These are phyloP conservation scores for Cladosporium halotolerans DNA, from an alignment of 2,329 filamentous ascomycete genomes.

Conservation along the genomic window DNA sequence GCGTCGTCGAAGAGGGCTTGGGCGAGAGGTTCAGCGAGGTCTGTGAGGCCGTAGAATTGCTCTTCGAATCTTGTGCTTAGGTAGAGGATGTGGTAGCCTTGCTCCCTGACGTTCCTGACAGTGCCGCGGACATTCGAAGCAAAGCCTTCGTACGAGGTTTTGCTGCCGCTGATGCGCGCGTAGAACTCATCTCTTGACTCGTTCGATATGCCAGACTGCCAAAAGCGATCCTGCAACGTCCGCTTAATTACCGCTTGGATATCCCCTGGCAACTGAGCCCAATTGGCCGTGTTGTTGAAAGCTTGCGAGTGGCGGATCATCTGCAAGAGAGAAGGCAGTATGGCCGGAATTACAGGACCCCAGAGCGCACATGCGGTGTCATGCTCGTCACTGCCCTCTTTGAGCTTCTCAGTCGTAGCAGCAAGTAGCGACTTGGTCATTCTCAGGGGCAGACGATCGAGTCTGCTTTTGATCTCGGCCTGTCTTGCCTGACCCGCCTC, in stretches of 20 bases:
- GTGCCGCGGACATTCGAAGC: constrained; percentile 88
- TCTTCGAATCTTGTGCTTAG: constrained; percentile 83
- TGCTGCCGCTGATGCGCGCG: constrained; percentile 80
- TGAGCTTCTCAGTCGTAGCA: constrained; percentile 83
- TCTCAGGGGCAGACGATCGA: constrained; percentile 70
- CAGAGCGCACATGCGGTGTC: constrained; percentile 74
- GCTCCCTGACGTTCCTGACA: constrained; percentile 82
- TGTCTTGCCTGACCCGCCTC: constrained; percentile 74
- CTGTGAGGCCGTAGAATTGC: constrained; percentile 83
- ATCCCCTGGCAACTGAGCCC: constrained; percentile 68
- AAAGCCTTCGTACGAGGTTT: constrained; percentile 83
- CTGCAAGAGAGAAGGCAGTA: constrained; percentile 80
- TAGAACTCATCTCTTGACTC: constrained; percentile 98
- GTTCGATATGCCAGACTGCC: constrained; percentile 94
- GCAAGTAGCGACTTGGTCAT: constrained; percentile 88
- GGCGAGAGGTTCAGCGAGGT: constrained; percentile 75
- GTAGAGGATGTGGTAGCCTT: constrained; percentile 89
- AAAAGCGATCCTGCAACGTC: constrained; percentile 90
- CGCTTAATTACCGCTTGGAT: constrained; percentile 71
- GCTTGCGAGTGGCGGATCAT: constrained; percentile 86
- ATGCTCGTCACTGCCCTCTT: constrained; percentile 65
- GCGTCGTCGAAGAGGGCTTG: constrained; percentile 79
- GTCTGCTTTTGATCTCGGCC: constrained; percentile 67
- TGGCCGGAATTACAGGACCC: constrained; percentile 71
- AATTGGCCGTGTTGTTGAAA: constrained; percentile 80